phyloP scores from a whole-genome alignment of 106 monocot genomes.

The Xerophyta viscosa region DNA sequence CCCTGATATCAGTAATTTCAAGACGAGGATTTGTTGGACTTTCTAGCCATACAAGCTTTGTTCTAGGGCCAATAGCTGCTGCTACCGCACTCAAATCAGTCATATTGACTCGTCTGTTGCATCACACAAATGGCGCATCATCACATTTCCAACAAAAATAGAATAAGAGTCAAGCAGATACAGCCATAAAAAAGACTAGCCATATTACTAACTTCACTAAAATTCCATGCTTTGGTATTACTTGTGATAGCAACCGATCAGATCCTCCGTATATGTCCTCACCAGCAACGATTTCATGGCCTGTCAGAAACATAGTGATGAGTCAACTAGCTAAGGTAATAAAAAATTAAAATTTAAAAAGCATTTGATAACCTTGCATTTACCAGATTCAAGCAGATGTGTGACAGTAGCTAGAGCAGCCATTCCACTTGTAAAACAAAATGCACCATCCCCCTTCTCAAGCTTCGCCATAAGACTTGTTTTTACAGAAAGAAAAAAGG shows the following conservation, averaged over 20 bases:
- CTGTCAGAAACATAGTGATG: slow-evolving; percentile 21
- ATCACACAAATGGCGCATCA: neutral
- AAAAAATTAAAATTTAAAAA: too few species aligned
- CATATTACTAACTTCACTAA: slow-evolving; percentile 62
- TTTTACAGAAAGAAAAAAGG: too few species aligned
- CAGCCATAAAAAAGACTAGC: neutral
- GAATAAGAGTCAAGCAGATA: neutral
- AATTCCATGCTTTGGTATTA: slow-evolving; percentile 74
- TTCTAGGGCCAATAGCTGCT: slow-evolving; percentile 50
- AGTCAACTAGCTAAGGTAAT: too few species aligned
- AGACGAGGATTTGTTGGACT: slow-evolving; percentile 95
- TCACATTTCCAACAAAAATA: neutral
- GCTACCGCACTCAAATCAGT: slow-evolving; percentile 55
- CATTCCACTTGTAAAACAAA: slow-evolving; percentile 99
- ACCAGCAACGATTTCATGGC: slow-evolving; percentile 90
- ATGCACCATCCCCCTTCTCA: slow-evolving; percentile 87
- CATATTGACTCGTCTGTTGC: slow-evolving; percentile 66
- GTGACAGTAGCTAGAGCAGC: slow-evolving; percentile 71
- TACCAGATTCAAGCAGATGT: slow-evolving; percentile 74
- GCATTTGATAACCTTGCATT: slow-evolving; percentile 1
- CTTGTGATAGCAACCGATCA: slow-evolving; percentile 80
- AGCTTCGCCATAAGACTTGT: slow-evolving; percentile 87
- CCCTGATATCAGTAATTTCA: slow-evolving; percentile 80
- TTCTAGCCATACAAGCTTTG: slow-evolving; percentile 91
- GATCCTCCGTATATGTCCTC: slow-evolving; percentile 98